phyloP scores from a whole-genome alignment of 805 yeast genomes.

The Wickerhamomyces subpelliculosus region DNA sequence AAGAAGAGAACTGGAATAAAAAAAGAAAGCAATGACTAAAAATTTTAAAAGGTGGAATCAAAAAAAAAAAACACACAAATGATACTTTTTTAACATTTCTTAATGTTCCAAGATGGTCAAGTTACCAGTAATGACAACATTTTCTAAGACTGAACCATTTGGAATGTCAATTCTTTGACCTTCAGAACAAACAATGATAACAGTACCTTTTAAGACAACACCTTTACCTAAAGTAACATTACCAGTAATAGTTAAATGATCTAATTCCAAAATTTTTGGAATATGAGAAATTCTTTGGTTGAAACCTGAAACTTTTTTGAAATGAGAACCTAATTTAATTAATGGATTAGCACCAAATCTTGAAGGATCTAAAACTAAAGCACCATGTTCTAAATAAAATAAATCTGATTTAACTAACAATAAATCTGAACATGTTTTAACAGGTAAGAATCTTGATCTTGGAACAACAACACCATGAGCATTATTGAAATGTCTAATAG shows the following conservation, averaged over 20 bases:
- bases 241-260: slow-evolving; percentile 96
- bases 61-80: not conserved
- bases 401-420: slow-evolving; percentile 92
- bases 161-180: slow-evolving; percentile 97
- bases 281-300: slow-evolving; percentile 87
- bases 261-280: slow-evolving; percentile 94
- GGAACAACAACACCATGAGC: slow-evolving; percentile 99
- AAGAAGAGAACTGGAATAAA: no score
- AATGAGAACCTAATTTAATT: slow-evolving; percentile 93
- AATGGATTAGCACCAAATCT: slow-evolving; percentile 91
- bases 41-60: no score
- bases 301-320: slow-evolving; percentile 91
- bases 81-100: slow-evolving; percentile 1
- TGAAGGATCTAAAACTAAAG: slow-evolving; percentile 72
- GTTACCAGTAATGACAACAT: slow-evolving; percentile 96
- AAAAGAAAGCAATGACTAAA: no score
- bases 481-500: slow-evolving; percentile 88
- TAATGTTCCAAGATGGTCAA: slow-evolving; percentile 89
- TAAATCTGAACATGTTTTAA: slow-evolving; percentile 93
- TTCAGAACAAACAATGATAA: slow-evolving; percentile 93
- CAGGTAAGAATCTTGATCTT: slow-evolving; percentile 96
- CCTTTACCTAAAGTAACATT: slow-evolving; percentile 87
- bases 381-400: slow-evolving; percentile 86
- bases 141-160: slow-evolving; percentile 89
- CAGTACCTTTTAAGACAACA: slow-evolving; percentile 93